Percentiles rank a stretch among this genome's conserved stretches.
Evolutionary conservation across 176 grass and related monocot species (phyloP).

Genomic region (Carex cristatella): DNA sequence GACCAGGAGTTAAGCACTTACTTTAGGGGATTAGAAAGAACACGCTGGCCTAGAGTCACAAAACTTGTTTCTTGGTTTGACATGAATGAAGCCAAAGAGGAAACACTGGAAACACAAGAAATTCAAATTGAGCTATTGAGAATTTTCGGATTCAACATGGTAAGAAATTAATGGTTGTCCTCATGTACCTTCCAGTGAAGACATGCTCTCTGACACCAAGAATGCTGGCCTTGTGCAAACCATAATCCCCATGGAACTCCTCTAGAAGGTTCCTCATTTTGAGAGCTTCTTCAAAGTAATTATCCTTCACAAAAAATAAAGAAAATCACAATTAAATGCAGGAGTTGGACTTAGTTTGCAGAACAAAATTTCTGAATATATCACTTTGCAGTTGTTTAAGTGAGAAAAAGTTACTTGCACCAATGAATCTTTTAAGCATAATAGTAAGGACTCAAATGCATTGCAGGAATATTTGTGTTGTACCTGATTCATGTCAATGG

Average conservation of each 20-base stretch:
- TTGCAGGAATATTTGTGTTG: not conserved
- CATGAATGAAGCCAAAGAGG: constrained; percentile 89
- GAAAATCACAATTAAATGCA: not conserved
- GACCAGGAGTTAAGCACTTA: constrained; percentile 25
- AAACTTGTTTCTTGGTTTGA: constrained; percentile 94
- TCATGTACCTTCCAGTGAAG: constrained; percentile 83
- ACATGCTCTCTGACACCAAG: constrained; percentile 94
- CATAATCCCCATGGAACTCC: constrained; percentile 65
- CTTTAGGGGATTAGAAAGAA: constrained; percentile 90
- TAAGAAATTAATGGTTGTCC: constrained; percentile 3
- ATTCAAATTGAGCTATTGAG: constrained; percentile 11
- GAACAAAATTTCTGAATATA: not conserved
- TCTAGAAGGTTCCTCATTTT: constrained; percentile 98
- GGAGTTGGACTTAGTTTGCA: not conserved
- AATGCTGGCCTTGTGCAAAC: constrained; percentile 68
- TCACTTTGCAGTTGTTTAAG: not conserved
- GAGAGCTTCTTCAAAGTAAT: constrained; percentile 94
- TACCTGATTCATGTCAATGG: constrained; percentile 99
- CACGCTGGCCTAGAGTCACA: constrained; percentile 90
- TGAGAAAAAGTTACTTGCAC: not conserved
- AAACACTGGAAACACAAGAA: constrained; percentile 54
- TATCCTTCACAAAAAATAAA: constrained; percentile 52
- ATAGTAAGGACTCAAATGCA: not conserved
- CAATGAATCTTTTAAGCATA: not conserved
- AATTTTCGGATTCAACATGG: not conserved